Percentiles rank a stretch among this genome's conserved stretches.
phyloP scores from a whole-genome alignment of 257 asterid genomes.

The Solanum lycopersicoides region DNA sequence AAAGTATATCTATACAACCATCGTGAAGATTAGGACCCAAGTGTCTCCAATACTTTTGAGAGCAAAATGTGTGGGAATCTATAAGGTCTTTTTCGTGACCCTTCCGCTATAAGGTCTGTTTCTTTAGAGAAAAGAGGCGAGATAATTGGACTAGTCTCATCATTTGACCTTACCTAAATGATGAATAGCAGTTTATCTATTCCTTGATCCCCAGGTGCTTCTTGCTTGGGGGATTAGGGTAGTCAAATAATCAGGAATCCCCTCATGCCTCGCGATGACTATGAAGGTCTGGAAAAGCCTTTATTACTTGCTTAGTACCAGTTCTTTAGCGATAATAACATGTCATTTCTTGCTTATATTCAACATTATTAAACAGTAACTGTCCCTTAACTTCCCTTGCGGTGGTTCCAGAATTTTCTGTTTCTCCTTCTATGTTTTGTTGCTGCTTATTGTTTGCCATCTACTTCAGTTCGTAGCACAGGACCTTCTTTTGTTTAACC shows the following conservation, averaged over 20 bases:
- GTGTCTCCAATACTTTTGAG: not conserved
- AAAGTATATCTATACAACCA: not conserved
- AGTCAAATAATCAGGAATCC: not conserved
- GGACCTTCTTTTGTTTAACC: not conserved
- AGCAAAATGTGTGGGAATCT: not conserved
- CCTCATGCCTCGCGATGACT: not conserved
- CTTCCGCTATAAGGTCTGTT: not conserved
- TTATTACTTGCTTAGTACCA: not conserved
- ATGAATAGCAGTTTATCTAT: not conserved
- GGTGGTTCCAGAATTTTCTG: not conserved
- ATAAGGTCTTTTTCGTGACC: not conserved
- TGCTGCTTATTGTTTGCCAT: not conserved
- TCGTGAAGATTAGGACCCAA: not conserved
- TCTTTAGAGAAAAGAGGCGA: not conserved
- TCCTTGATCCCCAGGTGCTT: not conserved
- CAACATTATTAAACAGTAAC: not conserved
- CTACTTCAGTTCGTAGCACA: not conserved
- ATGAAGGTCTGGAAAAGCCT: not conserved
- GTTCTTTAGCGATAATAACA: not conserved
- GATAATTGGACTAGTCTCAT: not conserved
- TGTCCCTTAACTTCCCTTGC: not conserved
- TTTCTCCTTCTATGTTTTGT: not conserved
- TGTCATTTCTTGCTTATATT: not conserved
- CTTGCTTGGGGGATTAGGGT: not conserved
- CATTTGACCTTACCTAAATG: not conserved